Evolutionary conservation across 257 asterid species (phyloP), one percentile per base, ranked within the genome.

Genomic region (Avicennia marina): DNA sequence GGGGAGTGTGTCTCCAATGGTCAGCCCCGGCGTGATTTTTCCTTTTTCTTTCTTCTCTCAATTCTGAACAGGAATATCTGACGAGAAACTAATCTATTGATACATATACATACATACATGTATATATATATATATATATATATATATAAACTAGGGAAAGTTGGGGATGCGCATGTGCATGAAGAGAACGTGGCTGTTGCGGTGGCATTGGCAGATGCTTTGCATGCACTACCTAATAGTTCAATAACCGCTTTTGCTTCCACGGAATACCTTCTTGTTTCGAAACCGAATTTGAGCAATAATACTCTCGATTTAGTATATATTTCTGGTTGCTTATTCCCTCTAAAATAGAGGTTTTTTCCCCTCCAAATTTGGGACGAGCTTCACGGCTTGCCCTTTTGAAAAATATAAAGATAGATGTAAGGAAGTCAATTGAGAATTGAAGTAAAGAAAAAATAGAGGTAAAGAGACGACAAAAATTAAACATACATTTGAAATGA

Each of bases 1-100:
- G 0, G 98, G 98, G 45, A 90, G 72, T 0, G 72, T 44, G 78
- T 90, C 98, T 4, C 98, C 98, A 1, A 90, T 73, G 24, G 96
- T 90, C 0, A 90, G 83, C 0, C 95, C 98, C 8, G 98, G 98
- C 96, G 87, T 89, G 11, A 48, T 64, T 0, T 3, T 11, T 0
- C 8, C n/a, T 6, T 12, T 17, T 24, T n/a, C 16, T 4, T 43
- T 7, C 49, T 7, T 2, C 0, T 43, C 7, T 6, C 2, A 16
- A 4, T 8, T 4, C 4, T 29, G 34, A 29, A 29, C 34, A 36
- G 10, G 41, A 11, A 36, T 2, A 6, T 7, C 26, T 12, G 13
- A 0, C 4, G 5, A 16, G 6, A 44, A 20, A 16, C 8, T 7
- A 3, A 15, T 38, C 9, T 22, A 29, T 29, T 2, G 3, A 29